Conservation (phyloP, 139 green algal genomes). For the Trebouxia sp. region DNA sequence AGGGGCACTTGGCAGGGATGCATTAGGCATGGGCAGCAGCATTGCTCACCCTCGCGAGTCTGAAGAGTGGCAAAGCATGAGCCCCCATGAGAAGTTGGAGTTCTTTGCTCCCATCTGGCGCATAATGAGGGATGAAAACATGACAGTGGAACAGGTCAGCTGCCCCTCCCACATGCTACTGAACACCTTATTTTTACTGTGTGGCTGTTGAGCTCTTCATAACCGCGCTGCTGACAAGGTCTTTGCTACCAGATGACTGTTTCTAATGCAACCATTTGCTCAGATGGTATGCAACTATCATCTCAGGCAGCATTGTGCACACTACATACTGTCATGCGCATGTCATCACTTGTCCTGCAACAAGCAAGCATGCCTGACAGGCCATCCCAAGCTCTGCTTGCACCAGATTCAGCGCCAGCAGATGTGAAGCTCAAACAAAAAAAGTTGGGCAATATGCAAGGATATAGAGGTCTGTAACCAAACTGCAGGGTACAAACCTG, state of each 20-base stretch:
- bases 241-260: no score
- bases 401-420: no score
- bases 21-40: conserved; percentile 74
- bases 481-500: background rate
- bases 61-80: conserved; percentile 82
- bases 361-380: no score
- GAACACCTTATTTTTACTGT: conserved; percentile 69
- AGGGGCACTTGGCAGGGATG: conserved; percentile 78
- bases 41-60: conserved; percentile 79
- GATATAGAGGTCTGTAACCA: conserved; percentile 51
- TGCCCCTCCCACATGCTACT: conserved; percentile 59
- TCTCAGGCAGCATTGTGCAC: no score
- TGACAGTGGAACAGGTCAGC: conserved; percentile 55
- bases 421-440: no score
- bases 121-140: conserved; percentile 82
- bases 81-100: conserved; percentile 65
- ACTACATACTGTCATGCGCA: no score
- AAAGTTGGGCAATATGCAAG: conserved; percentile 59
- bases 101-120: conserved; percentile 92
- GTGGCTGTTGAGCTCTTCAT: no score
- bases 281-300: no score
- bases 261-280: no score
- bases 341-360: no score
- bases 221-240: no score
- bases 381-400: no score